Evolutionary conservation across 1,284 basidiomycete species (phyloP).

Genomic region (Leccinum griseonigrum): DNA sequence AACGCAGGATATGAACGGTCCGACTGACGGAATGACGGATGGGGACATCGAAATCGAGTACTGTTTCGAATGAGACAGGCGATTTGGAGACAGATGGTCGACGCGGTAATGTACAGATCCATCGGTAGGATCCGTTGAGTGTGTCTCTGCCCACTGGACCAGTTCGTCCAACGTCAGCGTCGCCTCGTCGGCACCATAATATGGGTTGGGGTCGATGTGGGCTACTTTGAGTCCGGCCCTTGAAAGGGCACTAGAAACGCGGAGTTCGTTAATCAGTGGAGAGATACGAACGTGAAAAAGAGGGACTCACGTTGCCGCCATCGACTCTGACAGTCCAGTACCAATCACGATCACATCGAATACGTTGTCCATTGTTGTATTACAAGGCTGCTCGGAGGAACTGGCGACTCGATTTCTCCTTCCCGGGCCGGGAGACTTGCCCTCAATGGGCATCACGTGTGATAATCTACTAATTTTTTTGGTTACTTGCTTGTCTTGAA

Average conservation of each 20-base stretch:
- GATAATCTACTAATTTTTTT: constrained; percentile 12
- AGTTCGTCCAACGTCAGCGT: constrained; percentile 83
- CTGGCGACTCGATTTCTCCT: background rate
- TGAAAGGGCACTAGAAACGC: constrained; percentile 68
- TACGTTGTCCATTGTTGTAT: constrained; percentile 31
- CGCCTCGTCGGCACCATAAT: constrained; percentile 86
- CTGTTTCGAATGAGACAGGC: constrained; percentile 61
- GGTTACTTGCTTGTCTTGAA: background rate
- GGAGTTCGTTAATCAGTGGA: constrained; percentile 13
- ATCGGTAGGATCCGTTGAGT: constrained; percentile 23
- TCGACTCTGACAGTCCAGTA: constrained; percentile 86
- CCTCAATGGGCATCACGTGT: constrained; percentile 32
- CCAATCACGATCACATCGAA: constrained; percentile 87
- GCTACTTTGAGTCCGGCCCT: constrained; percentile 85
- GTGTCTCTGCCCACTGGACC: constrained; percentile 58
- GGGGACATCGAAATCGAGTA: constrained; percentile 88
- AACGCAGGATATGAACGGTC: constrained; percentile 78
- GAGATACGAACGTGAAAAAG: background rate
- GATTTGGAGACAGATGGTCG: constrained; percentile 42
- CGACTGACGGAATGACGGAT: constrained; percentile 76
- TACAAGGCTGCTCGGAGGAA: background rate
- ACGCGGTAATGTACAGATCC: constrained; percentile 35
- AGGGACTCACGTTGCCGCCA: constrained; percentile 77
- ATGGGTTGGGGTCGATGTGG: constrained; percentile 82
- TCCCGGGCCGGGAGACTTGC: constrained; percentile 18